Percentiles rank a stretch among this genome's conserved stretches.
Evolutionary conservation across 148 eudicot species (phyloP).

Genomic region (Fagopyrum esculentum): DNA sequence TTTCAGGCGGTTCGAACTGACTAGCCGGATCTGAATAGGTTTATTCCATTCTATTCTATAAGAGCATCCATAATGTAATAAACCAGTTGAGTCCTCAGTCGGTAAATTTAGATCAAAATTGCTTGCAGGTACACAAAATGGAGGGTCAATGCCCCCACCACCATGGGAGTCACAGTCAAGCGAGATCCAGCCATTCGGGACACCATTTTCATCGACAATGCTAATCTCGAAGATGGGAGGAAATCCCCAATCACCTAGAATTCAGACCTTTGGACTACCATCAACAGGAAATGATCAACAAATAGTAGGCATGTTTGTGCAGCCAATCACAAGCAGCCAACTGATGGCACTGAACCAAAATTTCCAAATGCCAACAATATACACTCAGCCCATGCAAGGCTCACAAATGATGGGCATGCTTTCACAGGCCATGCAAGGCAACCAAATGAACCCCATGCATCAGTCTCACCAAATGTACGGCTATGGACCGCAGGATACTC

Average conservation of each 20-base stretch:
- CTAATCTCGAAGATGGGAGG: constrained; percentile 24
- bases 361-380: constrained; percentile 30
- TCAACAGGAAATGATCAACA: constrained; percentile 42
- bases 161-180: constrained; percentile 89
- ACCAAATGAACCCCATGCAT: constrained; percentile 47
- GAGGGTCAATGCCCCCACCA: constrained; percentile 68
- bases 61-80: neutral
- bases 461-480: constrained; percentile 51
- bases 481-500: constrained; percentile 54
- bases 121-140: constrained; percentile 9
- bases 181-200: constrained; percentile 28
- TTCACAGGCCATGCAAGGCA: constrained; percentile 53
- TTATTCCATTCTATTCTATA: neutral
- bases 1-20: too few relatives aligned
- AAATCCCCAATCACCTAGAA: constrained; percentile 29
- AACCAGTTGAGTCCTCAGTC: too few relatives aligned
- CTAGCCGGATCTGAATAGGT: neutral
- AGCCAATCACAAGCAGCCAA: constrained; percentile 40
- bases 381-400: constrained; percentile 30
- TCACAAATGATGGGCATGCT: constrained; percentile 46
- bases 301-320: constrained; percentile 39
- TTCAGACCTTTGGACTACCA: constrained; percentile 45
- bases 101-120: too few relatives aligned
- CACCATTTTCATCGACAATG: constrained; percentile 38
- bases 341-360: constrained; percentile 30